Evolutionary conservation across 2,329 filamentous ascomycete genomes (phyloP).

Genomic region (Penicillium sp.): DNA sequence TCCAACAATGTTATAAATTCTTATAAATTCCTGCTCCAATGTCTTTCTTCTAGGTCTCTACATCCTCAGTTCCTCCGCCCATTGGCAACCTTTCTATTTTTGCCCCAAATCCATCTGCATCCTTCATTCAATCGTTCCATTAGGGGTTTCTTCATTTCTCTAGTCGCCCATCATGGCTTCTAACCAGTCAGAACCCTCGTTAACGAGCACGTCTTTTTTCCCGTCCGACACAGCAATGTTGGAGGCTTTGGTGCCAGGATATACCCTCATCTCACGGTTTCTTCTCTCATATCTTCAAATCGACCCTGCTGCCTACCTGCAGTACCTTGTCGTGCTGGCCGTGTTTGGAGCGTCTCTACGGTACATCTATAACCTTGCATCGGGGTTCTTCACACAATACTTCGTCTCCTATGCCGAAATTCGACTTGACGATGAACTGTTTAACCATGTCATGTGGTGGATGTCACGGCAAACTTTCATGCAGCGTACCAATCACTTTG

Average conservation of each 20-base stretch:
- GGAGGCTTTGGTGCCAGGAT: conserved; percentile 62
- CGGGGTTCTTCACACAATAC: conserved; percentile 48
- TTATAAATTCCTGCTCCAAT: background rate
- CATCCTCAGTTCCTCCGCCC: background rate
- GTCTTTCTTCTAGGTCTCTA: background rate
- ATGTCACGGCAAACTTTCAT: conserved; percentile 59
- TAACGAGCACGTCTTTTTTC: conserved; percentile 9
- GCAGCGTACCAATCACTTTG: conserved; percentile 55
- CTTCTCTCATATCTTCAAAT: conserved; percentile 55
- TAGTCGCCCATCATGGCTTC: conserved; percentile 15
- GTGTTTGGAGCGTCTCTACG: conserved; percentile 49
- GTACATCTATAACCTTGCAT: conserved; percentile 50
- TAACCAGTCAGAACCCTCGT: conserved; percentile 13
- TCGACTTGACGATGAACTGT: conserved; percentile 65
- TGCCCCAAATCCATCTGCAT: background rate
- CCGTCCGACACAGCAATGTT: conserved; percentile 37
- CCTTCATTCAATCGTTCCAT: background rate
- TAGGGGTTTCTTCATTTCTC: background rate
- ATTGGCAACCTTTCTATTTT: background rate
- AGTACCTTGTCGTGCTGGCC: conserved; percentile 50
- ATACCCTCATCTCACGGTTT: conserved; percentile 53
- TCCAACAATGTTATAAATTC: background rate
- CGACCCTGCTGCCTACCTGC: conserved; percentile 60
- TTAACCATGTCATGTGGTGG: conserved; percentile 68
- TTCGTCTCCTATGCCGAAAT: conserved; percentile 64